phyloP scores from a whole-genome alignment of 2,329 filamentous ascomycete species.

The Microsporum ferrugineum region DNA sequence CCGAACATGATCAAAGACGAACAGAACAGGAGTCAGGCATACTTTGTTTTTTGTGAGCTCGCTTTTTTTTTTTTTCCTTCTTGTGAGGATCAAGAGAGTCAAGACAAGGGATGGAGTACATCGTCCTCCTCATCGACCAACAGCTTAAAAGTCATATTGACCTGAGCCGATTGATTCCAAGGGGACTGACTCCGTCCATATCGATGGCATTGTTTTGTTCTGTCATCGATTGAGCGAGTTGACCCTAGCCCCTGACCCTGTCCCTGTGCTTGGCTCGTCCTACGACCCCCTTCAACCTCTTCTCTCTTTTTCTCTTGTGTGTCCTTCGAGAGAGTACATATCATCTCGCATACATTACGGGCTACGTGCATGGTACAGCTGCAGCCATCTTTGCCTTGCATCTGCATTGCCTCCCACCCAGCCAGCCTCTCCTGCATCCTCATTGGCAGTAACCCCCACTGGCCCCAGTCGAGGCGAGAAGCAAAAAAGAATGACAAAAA shows the following conservation, averaged over 20 bases:
- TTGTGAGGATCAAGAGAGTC: background rate
- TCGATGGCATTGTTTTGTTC: background rate
- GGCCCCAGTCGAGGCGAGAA: conserved; percentile 1
- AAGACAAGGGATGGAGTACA: background rate
- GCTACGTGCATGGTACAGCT: background rate
- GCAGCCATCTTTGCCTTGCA: conserved; percentile 3
- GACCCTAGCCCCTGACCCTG: background rate
- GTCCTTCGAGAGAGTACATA: background rate
- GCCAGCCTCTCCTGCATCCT: background rate
- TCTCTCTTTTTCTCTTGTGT: background rate
- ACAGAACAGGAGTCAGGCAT: background rate
- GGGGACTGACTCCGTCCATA: background rate
- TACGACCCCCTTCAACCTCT: background rate
- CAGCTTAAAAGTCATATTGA: background rate
- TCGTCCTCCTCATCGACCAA: background rate
- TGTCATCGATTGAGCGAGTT: background rate
- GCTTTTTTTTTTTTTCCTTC: background rate
- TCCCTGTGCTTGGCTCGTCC: background rate
- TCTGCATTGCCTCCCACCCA: conserved; percentile 2
- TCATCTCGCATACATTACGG: conserved; percentile 1
- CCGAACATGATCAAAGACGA: background rate
- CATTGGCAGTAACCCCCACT: background rate
- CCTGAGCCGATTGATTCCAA: too few relatives aligned
- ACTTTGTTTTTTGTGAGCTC: background rate
- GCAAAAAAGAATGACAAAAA: background rate